A percentile compares a stretch with the other conserved stretches of the same genome.
These are phyloP conservation scores for Avena eriantha DNA, from an alignment of 176 grass and related monocot species.

Conservation along the genomic window DNA sequence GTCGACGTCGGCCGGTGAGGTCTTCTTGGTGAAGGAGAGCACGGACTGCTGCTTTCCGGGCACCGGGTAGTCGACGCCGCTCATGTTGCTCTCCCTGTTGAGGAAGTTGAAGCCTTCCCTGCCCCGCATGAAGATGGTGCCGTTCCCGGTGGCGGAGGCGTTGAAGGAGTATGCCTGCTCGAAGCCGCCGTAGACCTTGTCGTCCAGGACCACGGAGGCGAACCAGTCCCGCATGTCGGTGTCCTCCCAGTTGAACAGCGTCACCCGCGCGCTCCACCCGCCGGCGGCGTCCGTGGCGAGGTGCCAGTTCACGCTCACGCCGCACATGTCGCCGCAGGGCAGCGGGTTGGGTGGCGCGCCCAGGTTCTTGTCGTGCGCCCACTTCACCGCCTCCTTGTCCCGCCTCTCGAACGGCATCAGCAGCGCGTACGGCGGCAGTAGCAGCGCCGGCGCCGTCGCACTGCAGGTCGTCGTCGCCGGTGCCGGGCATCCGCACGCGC, in stretches of 20 bases:
- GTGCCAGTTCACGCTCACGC: conserved; percentile 90
- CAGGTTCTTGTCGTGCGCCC: conserved; percentile 46
- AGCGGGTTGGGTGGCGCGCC: conserved; percentile 49
- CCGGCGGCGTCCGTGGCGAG: conserved; percentile 53
- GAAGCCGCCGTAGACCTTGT: conserved; percentile 49
- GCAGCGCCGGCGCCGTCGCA: conserved; percentile 51
- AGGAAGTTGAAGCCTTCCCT: conserved; percentile 48
- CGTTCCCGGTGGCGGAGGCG: conserved; percentile 49
- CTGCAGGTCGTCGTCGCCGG: conserved; percentile 45
- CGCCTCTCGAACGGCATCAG: conserved; percentile 64
- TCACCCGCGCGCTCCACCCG: conserved; percentile 70
- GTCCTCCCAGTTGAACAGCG: conserved; percentile 80
- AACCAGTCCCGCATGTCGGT: conserved; percentile 63
- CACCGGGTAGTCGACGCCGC: conserved; percentile 56
- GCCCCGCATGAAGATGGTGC: conserved; percentile 67
- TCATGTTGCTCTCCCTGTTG: conserved; percentile 47
- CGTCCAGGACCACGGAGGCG: conserved; percentile 50
- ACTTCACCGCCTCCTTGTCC: conserved; percentile 34
- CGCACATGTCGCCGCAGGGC: conserved; percentile 76
- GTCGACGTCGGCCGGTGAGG: conserved; percentile 31
- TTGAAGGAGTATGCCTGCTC: conserved; percentile 66
- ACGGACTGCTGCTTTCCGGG: conserved; percentile 78
- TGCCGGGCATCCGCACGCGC: conserved; percentile 72
- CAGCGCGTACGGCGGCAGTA: conserved; percentile 66
- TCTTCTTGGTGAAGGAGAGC: conserved; percentile 63